These are phyloP conservation scores for Starmerella geochares DNA, from an alignment of 805 yeast species.

Conservation along the genomic window DNA sequence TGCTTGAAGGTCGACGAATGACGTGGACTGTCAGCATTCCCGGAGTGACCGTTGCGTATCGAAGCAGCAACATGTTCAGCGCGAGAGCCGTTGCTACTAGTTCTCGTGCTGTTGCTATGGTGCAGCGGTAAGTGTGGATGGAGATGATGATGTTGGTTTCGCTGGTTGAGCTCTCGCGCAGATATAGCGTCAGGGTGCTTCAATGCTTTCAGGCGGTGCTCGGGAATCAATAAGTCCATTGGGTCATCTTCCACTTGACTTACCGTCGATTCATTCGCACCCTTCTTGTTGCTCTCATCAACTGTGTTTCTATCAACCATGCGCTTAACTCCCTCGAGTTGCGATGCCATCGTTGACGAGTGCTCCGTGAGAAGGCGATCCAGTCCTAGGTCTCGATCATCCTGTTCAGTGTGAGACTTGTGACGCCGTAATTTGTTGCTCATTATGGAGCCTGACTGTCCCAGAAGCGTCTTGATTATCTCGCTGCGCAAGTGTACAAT, in stretches of 20 bases:
- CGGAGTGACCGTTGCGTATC: neutral
- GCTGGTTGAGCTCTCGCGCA: neutral
- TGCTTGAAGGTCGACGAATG: slow-evolving; percentile 1
- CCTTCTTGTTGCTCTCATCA: neutral
- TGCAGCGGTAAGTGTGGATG: neutral
- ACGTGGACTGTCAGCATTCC: neutral
- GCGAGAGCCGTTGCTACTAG: neutral
- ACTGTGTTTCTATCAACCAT: neutral
- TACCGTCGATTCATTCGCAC: neutral
- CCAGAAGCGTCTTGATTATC: slow-evolving; percentile 32
- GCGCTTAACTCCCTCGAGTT: neutral
- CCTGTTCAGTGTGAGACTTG: slow-evolving; percentile 14
- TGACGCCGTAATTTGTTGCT: slow-evolving; percentile 54
- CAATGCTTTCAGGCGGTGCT: slow-evolving; percentile 9
- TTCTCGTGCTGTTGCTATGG: neutral
- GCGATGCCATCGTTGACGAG: neutral
- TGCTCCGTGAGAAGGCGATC: slow-evolving; percentile 18
- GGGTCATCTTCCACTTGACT: neutral
- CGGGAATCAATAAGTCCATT: slow-evolving; percentile 3
- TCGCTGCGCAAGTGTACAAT: slow-evolving; percentile 49
- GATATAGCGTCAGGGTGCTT: slow-evolving; percentile 8
- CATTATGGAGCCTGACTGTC: slow-evolving; percentile 61
- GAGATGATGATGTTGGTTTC: neutral
- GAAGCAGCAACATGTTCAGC: neutral
- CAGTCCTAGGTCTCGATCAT: slow-evolving; percentile 15